Percentiles rank a stretch among this genome's conserved stretches.
Evolutionary conservation across 1,139 yeast species (phyloP).

Genomic region (Pichia sp.): DNA sequence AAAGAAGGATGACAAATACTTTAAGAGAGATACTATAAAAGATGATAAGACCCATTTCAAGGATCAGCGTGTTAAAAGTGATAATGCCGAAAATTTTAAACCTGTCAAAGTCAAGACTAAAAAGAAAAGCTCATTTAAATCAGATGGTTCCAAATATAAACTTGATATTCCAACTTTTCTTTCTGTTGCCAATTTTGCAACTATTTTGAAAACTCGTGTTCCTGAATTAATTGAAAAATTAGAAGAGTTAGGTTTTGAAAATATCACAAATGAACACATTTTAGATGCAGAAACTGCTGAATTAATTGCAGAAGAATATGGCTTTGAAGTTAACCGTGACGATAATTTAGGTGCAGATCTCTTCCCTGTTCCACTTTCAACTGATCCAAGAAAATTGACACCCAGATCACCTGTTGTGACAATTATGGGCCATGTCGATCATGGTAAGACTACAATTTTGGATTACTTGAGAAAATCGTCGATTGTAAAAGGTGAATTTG

Average conservation of each 20-base stretch:
- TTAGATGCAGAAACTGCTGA: slow-evolving; percentile 81
- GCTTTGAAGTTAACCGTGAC: slow-evolving; percentile 57
- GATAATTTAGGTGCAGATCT: slow-evolving; percentile 61
- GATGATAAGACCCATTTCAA: background rate
- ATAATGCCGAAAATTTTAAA: background rate
- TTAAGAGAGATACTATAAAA: background rate
- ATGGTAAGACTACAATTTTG: slow-evolving; percentile 91
- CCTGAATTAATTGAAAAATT: slow-evolving; percentile 53
- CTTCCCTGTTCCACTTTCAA: slow-evolving; percentile 41
- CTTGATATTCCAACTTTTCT: slow-evolving; percentile 65
- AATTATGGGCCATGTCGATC: slow-evolving; percentile 98
- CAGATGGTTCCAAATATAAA: slow-evolving; percentile 18
- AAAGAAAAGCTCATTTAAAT: slow-evolving; percentile 7
- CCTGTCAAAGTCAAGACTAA: slow-evolving; percentile 12
- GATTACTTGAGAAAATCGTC: slow-evolving; percentile 81
- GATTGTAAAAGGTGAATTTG: slow-evolving; percentile 79
- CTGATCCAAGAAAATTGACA: slow-evolving; percentile 35
- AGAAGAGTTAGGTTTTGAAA: slow-evolving; percentile 67
- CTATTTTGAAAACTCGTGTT: slow-evolving; percentile 59
- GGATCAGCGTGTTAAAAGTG: no score
- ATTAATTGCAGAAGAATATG: slow-evolving; percentile 82
- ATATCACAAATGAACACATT: slow-evolving; percentile 69
- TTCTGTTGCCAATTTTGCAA: slow-evolving; percentile 70
- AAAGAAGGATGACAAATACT: background rate
- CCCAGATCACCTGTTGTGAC: slow-evolving; percentile 92